Percentiles rank a stretch among this genome's conserved stretches.
phyloP scores from a whole-genome alignment of 306 rosid species.

The Betula pendula region DNA sequence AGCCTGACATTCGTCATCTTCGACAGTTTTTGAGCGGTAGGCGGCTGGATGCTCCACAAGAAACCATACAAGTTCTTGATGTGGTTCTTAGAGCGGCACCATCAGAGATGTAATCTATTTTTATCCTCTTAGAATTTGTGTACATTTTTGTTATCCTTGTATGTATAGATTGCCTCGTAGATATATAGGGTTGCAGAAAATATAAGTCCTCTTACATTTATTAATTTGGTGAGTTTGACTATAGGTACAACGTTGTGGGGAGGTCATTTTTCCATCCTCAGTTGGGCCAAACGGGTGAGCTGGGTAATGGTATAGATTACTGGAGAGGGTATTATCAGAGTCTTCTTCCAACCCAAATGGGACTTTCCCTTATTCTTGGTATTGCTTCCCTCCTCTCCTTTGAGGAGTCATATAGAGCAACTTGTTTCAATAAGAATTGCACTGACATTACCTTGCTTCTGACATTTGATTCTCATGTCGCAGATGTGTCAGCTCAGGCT shows the following conservation, averaged over 20 bases:
- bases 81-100: conserved; percentile 61
- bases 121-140: not conserved
- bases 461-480: not conserved
- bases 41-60: conserved; percentile 56
- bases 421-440: not conserved
- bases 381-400: not conserved
- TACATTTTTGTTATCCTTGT: not conserved
- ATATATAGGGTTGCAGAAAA: no score
- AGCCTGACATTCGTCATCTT: conserved; percentile 47
- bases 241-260: conserved; percentile 26
- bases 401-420: not conserved
- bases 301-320: conserved; percentile 29
- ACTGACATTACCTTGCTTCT: not conserved
- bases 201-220: no score
- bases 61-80: conserved; percentile 70
- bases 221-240: not conserved
- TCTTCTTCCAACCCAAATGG: conserved; percentile 47
- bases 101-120: conserved; percentile 25
- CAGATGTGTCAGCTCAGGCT: conserved; percentile 72
- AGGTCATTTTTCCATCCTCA: not conserved
- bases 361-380: conserved; percentile 46
- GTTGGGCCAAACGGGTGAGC: conserved; percentile 4
- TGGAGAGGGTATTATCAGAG: conserved; percentile 36
- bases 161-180: not conserved
- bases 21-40: conserved; percentile 40